These are phyloP conservation scores for Scheffersomyces cryptocercus DNA, from an alignment of 1,139 yeast genomes.

Conservation along the genomic window DNA sequence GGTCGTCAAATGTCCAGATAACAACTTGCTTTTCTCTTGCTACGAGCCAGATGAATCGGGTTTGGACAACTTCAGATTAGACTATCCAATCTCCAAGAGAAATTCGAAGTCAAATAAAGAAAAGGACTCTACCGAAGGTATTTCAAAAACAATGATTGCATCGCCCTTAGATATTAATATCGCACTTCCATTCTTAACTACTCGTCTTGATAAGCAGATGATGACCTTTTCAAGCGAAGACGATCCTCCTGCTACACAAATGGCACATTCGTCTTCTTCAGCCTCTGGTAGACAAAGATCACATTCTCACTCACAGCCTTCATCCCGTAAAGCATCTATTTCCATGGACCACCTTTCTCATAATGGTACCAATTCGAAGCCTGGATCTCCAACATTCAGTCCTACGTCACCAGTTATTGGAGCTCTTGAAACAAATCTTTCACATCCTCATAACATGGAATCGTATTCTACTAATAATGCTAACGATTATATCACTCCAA, in stretches of 20 bases:
- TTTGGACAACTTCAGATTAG: slow-evolving; percentile 8
- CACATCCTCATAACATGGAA: slow-evolving; percentile 24
- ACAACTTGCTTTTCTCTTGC: slow-evolving; percentile 61
- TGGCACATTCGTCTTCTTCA: background rate
- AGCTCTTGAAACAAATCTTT: slow-evolving; percentile 41
- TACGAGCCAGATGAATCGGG: slow-evolving; percentile 33
- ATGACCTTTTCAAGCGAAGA: slow-evolving; percentile 26
- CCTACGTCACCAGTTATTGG: slow-evolving; percentile 45
- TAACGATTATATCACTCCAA: slow-evolving; percentile 28
- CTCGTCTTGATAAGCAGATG: slow-evolving; percentile 35
- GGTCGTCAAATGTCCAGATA: slow-evolving; percentile 57
- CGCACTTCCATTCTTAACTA: slow-evolving; percentile 49
- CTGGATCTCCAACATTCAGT: slow-evolving; percentile 9
- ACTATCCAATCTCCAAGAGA: slow-evolving; percentile 10
- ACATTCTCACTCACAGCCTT: slow-evolving; percentile 12
- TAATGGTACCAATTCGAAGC: background rate
- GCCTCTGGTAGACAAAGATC: background rate
- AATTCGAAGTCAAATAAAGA: slow-evolving; percentile 11
- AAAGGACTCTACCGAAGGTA: slow-evolving; percentile 8
- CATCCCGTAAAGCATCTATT: slow-evolving; percentile 20
- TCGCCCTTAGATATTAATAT: slow-evolving; percentile 48
- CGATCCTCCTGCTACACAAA: slow-evolving; percentile 9
- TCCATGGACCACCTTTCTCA: slow-evolving; percentile 2
- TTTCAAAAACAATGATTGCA: slow-evolving; percentile 31
- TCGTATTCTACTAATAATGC: slow-evolving; percentile 17